Base-by-base conservation (phyloP, 805 yeast genomes). In the Komagataella kurtzmanii region DNA sequence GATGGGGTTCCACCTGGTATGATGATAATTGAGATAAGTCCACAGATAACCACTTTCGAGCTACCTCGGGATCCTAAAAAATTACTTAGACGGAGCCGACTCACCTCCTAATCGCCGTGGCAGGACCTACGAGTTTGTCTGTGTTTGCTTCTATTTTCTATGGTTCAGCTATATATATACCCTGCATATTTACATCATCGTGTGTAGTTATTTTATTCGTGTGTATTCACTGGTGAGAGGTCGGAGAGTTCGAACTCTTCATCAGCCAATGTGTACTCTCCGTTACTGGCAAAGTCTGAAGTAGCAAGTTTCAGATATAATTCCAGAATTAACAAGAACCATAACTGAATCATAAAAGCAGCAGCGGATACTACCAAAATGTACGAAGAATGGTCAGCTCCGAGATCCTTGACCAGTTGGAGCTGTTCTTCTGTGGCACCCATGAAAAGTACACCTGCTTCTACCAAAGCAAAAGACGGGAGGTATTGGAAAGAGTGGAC, bases 341-440 rank as follows among this genome's bases (percentile, higher is more conserved):
- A 83, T 45, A 88, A 66, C 59, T 74, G 80, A 2, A 87, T 71
- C 56, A 88, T 56, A 58, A 87, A 85, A 0, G 95, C 90, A 0
- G 86, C 86, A 6, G 90, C 78, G 10, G 81, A 66, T 3, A 85
- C 72, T 4, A 83, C 76, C 67, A 91, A 69, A 44, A 86, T 77
- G 65, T 91, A 91, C 0, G 96, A 80, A 49, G 91, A 80, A 59
- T 86, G 93, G 65, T 87, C 96, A 3, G 96, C 84, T 1, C 88
- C 87, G 57, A 86, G 72, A 57, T 80, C 81, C 51, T 80, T 68
- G 1, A 90, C 88, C 54, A 88, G 69, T 7, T 67, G 66, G 59
- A 91, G 70, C 62, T 90, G 96, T 64, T 91, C 96, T 63, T 90
- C 97, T 55, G 77, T 90, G 19, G 98, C 98, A 24, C 87, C 80